Base-by-base conservation (phyloP, 2,329 filamentous ascomycete genomes). In the Apiospora sp. region DNA sequence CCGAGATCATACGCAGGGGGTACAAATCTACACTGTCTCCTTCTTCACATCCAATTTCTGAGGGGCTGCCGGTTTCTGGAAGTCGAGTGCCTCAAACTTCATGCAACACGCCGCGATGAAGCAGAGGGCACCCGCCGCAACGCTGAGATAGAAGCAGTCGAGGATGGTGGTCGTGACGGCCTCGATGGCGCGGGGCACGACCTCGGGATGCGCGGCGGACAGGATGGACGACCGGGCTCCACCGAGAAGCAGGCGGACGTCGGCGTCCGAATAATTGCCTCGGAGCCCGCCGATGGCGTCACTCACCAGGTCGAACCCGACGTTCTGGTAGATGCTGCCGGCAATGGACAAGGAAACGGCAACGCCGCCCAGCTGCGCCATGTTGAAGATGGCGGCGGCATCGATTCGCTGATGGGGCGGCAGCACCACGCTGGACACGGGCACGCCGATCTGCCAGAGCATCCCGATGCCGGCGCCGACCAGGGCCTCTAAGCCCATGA, bases 391-490 rank as follows among this genome's bases (percentile, higher is more conserved):
- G 0, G 79, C 78, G 14, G 79, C 74, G 61, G 77, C 77, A 72
- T 83, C 82, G 8, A 78, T 73, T 1, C 74, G 74, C 22, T 80
- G 72, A 34, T 80, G 79, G 37, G 77, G 77, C 61, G 73, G 72
- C 2, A 78, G 71, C 5, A 79, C 77, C 34, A 77, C 74, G 49
- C 79, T 79, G 13, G 78, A 78, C 16, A 83, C 77, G 58, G 78
- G 79, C 8, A 80, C 76, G 8, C 79, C 77, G 1, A 80, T 76
- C 70, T 81, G 80, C 73, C 79, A 82, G 24, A 78, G 75, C 46
- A 81, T 74, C 10, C 82, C 81, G 0, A 80, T 72, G 0, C 81
- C 81, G 4, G 80, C 75, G 8, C 80, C 81, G 3, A 82, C 71
- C 22, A 83, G 73, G 22, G 79, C 77, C 30, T 78, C 77, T 43